Percentiles rank a stretch among this genome's conserved stretches.
These are phyloP conservation scores for Phaeotremella fagi DNA, from an alignment of 768 basidiomycete genomes.

Conservation along the genomic window DNA sequence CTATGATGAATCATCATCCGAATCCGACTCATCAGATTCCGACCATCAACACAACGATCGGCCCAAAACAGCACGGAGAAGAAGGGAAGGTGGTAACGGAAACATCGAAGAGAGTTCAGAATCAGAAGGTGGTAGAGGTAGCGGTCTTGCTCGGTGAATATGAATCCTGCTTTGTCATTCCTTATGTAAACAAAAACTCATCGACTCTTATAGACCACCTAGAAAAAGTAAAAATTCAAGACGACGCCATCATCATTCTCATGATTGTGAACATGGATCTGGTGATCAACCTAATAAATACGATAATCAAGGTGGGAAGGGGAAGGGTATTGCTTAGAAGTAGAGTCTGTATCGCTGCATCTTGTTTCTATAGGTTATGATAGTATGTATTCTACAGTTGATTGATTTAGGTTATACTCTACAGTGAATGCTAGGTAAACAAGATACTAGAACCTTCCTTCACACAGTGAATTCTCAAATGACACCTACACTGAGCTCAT, in stretches of 20 bases:
- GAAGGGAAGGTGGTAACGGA: not conserved
- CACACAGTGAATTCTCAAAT: slow-evolving; percentile 2
- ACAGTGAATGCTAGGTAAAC: no score
- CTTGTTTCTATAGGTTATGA: not conserved
- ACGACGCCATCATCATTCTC: not conserved
- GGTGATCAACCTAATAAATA: slow-evolving; percentile 1
- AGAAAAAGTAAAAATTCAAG: not conserved
- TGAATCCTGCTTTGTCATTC: not conserved
- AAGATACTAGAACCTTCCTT: no score
- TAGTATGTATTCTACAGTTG: not conserved
- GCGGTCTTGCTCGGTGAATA: slow-evolving; percentile 21
- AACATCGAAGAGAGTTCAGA: slow-evolving; percentile 10
- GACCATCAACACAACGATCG: slow-evolving; percentile 4
- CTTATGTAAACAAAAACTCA: not conserved
- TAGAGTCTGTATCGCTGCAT: not conserved
- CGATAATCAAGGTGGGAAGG: slow-evolving; percentile 1
- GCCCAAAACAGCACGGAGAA: not conserved
- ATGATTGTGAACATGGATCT: slow-evolving; percentile 1
- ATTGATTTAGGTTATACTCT: not conserved
- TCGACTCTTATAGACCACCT: not conserved
- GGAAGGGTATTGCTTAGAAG: not conserved
- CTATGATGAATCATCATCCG: slow-evolving; percentile 46
- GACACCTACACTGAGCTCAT: slow-evolving; percentile 14
- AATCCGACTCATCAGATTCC: slow-evolving; percentile 54
- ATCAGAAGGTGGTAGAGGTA: slow-evolving; percentile 24